A percentile compares a stretch with the other conserved stretches of the same genome.
Evolutionary conservation across 164 flowering plant species (phyloP).

Genomic region (Magnolia sinica): DNA sequence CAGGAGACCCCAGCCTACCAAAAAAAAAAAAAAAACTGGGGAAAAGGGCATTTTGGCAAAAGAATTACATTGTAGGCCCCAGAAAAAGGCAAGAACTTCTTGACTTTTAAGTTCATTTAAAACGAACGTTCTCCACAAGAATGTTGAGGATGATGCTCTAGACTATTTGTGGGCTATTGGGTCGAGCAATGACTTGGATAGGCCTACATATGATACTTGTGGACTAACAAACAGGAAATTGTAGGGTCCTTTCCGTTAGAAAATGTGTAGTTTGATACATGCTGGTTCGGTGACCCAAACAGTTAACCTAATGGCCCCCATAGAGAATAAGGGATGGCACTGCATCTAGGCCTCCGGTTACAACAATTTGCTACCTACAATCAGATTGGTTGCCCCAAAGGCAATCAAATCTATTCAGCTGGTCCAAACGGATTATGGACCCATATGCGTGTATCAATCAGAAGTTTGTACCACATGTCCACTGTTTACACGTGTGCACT

Average conservation of each 20-base stretch:
- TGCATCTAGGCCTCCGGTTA: neutral
- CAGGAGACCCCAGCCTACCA: neutral
- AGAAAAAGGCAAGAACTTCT: neutral
- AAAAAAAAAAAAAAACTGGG: neutral
- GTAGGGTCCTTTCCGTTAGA: no score
- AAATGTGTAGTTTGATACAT: no score
- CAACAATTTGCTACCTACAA: neutral
- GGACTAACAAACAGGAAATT: no score
- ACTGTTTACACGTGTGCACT: neutral
- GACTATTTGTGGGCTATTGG: neutral
- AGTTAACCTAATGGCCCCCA: no score
- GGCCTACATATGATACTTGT: no score
- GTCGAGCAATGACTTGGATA: no score
- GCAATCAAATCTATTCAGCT: neutral
- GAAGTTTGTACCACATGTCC: neutral
- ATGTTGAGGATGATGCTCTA: neutral
- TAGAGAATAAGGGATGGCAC: no score
- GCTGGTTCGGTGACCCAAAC: no score
- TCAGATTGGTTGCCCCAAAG: neutral
- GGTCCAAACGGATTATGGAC: neutral
- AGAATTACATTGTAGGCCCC: neutral
- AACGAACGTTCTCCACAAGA: neutral
- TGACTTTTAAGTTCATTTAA: neutral
- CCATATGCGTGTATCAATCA: no score
- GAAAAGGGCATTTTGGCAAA: neutral